Conservation (phyloP, 345 rosid genomes). For the Populus euphratica region DNA sequence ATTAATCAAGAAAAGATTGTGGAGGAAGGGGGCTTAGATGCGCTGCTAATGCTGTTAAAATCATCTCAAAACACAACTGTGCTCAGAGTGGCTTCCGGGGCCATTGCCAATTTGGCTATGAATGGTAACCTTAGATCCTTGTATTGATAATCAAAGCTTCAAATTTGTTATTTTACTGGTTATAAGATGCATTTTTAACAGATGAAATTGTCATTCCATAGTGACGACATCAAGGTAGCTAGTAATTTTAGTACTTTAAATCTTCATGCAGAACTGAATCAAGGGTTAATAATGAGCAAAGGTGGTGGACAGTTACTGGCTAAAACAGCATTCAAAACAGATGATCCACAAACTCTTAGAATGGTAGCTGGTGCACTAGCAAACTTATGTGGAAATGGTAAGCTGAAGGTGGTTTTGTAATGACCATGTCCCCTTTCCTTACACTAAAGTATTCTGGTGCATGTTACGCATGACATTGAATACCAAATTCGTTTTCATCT, state of each 20-base stretch:
- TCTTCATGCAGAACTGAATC: slow-evolving; percentile 59
- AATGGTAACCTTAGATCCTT: slow-evolving; percentile 49
- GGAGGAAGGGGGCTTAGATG: slow-evolving; percentile 94
- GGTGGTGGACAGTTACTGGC: slow-evolving; percentile 80
- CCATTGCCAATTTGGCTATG: slow-evolving; percentile 96
- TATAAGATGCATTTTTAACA: neutral
- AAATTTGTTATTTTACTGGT: neutral
- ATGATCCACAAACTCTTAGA: slow-evolving; percentile 81
- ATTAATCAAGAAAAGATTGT: slow-evolving; percentile 78
- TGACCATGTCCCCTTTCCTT: neutral
- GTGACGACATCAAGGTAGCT: neutral
- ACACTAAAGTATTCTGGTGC: neutral
- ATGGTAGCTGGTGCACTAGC: slow-evolving; percentile 98
- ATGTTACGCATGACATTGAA: neutral
- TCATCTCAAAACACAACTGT: slow-evolving; percentile 71
- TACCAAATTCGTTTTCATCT: no score
- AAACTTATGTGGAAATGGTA: slow-evolving; percentile 91
- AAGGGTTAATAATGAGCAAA: slow-evolving; percentile 78
- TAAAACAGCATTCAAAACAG: slow-evolving; percentile 64
- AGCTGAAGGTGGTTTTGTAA: slow-evolving; percentile 18
- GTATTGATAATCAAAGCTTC: neutral
- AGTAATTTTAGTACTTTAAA: neutral
- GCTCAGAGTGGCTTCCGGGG: slow-evolving; percentile 94
- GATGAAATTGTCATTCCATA: neutral
- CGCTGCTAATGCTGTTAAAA: slow-evolving; percentile 60